These are phyloP conservation scores for Clathrospora elynae DNA, from an alignment of 2,329 filamentous ascomycete species.

Conservation along the genomic window DNA sequence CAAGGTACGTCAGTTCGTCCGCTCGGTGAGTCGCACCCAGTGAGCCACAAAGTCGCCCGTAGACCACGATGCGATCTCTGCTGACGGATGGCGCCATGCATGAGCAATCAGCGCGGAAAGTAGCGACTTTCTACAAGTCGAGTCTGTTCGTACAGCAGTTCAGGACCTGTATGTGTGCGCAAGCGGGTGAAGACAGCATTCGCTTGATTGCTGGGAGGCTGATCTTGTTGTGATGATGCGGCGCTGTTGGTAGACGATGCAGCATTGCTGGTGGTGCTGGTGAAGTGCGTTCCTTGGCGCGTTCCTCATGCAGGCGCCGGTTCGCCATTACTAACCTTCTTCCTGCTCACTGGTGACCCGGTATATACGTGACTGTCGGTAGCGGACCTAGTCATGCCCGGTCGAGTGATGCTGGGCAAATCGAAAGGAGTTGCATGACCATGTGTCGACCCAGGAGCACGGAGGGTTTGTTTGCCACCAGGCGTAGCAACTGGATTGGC, in stretches of 20 bases:
- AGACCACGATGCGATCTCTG: no score
- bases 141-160: neutral
- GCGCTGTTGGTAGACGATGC: neutral
- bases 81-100: conserved; percentile 2
- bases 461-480: conserved; percentile 26
- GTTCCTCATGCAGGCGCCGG: conserved; percentile 7
- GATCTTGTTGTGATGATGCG: neutral
- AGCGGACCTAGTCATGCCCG: conserved; percentile 22
- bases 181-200: no score
- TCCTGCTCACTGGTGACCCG: conserved; percentile 34
- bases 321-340: conserved; percentile 6
- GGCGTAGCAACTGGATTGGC: conserved; percentile 34
- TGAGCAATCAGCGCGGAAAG: neutral
- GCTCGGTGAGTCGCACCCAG: neutral
- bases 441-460: conserved; percentile 28
- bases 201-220: no score
- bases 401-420: conserved; percentile 35
- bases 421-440: conserved; percentile 41
- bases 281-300: neutral
- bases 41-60: neutral
- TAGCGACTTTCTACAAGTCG: no score
- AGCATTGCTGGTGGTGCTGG: neutral
- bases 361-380: conserved; percentile 25
- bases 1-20: neutral
- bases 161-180: neutral